These are phyloP conservation scores for Elsinoe fawcettii DNA, from an alignment of 2,329 filamentous ascomycete genomes.

Conservation along the genomic window DNA sequence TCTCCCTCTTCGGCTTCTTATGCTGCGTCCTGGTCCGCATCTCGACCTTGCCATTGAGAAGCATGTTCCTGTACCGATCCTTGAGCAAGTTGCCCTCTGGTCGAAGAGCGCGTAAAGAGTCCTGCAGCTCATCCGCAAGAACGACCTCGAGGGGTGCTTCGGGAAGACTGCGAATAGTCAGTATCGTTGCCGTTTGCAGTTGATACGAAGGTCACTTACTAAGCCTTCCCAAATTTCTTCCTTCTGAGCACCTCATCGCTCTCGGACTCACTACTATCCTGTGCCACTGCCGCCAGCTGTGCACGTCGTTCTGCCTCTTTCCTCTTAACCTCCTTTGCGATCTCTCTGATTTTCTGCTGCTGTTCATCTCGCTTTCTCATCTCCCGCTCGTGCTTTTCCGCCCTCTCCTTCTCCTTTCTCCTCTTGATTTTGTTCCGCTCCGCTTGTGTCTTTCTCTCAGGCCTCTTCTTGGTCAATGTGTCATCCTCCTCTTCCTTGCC, in stretches of 20 bases:
- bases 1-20: constrained; percentile 72
- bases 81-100: constrained; percentile 93
- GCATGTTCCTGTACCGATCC: constrained; percentile 81
- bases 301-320: constrained; percentile 37
- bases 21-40: constrained; percentile 68
- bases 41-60: constrained; percentile 86
- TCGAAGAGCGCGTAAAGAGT: constrained; percentile 50
- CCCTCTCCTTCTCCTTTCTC: constrained; percentile 77
- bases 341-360: constrained; percentile 60
- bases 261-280: constrained; percentile 27
- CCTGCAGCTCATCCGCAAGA: constrained; percentile 43
- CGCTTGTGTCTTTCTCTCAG: constrained; percentile 73
- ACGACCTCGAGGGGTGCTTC: constrained; percentile 52
- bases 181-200: not conserved
- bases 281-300: constrained; percentile 19
- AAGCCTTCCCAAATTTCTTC: constrained; percentile 62
- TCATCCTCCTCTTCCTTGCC: constrained; percentile 48
- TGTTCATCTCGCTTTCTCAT: constrained; percentile 68
- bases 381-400: constrained; percentile 65
- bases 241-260: constrained; percentile 50
- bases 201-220: constrained; percentile 26
- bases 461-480: constrained; percentile 62
- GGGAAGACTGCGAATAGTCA: constrained; percentile 48
- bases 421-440: constrained; percentile 84
- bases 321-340: constrained; percentile 56